Evolutionary conservation across 2,329 filamentous ascomycete genomes (phyloP), one percentile per base, ranked within the genome.

Genomic region (Colletotrichum cordylinicola): DNA sequence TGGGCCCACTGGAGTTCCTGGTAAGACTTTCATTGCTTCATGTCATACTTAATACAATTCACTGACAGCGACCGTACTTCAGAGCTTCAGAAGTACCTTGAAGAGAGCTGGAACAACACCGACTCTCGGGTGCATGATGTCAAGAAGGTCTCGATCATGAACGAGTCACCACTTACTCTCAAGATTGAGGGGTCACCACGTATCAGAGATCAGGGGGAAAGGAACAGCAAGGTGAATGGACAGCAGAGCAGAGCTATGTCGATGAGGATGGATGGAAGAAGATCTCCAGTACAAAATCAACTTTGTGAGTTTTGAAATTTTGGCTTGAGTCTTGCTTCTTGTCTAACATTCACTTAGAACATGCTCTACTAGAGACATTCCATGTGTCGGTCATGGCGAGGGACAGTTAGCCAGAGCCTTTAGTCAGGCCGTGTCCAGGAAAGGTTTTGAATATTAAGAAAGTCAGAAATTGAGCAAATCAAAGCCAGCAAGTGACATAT

Each of bases 91-190:
- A 65, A 65, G 21, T 65, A 65, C 16, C 35, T 65, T 6, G 61
- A 65, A n/a, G 61, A 65, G 15, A 65, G 61, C 35, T 65, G 61
- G 35, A n/a, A n/a, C 15, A 65, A 65, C 61, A 65, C 61, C 21
- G 61, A 65, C 35, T 65, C 61, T 48, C 61, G 61, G 12, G 61
- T 65, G 8, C 61, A 65, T 43, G 61, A 65, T 27, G 24, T 65
- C 18, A 65, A 65, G 61, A 65, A 65, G 35, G 35, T 65, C 39
- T 65, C 61, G 0, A 29, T 65, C 1, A 18, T 65, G 8, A 65
- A n/a, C 13, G 61, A 65, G 35, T 24, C 61, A 65, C 43, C 43
- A 8, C 43, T 52, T 21, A 52, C 43, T 21, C 43, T 52, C 10
- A 52, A 52, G 9, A 65, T 65, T 8, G 61, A 65, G 21, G 61